Evolutionary conservation across 306 rosid species (phyloP).

Genomic region (Vicia faba): DNA sequence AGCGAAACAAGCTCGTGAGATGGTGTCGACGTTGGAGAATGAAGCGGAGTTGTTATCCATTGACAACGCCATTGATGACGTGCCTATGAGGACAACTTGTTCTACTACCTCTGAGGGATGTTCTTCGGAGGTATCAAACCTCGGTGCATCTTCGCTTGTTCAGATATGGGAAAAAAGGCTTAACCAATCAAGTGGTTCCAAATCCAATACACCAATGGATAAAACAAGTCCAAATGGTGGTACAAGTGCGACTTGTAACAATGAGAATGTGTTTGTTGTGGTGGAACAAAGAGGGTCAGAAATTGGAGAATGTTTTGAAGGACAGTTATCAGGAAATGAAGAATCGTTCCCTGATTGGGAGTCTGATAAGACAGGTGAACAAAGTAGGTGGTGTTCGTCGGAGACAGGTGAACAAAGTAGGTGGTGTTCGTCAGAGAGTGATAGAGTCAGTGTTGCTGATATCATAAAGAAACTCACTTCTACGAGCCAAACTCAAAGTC

Average conservation of each 20-base stretch:
- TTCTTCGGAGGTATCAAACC: constrained; percentile 35
- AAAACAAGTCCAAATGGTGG: constrained; percentile 20
- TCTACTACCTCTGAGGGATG: constrained; percentile 35
- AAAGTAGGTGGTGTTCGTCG: constrained; percentile 26
- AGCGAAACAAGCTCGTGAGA: constrained; percentile 37
- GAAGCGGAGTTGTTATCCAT: constrained; percentile 42
- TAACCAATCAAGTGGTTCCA: constrained; percentile 39
- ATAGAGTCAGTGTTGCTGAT: constrained; percentile 68
- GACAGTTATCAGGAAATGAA: constrained; percentile 34
- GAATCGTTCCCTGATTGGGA: constrained; percentile 54
- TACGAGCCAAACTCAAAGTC: constrained; percentile 41
- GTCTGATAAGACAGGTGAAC: constrained; percentile 45
- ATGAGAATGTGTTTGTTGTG: constrained; percentile 34
- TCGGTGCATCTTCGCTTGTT: constrained; percentile 83
- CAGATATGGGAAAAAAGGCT: constrained; percentile 93
- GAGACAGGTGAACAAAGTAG: constrained; percentile 37
- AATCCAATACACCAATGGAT: neutral
- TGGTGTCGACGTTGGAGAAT: constrained; percentile 44
- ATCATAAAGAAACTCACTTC: constrained; percentile 64
- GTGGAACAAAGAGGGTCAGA: constrained; percentile 39
- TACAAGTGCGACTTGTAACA: neutral
- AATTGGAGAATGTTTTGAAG: constrained; percentile 42
- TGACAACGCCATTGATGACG: neutral
- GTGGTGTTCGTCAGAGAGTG: constrained; percentile 45
- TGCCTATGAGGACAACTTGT: constrained; percentile 34